Conservation (phyloP, 176 grass and related monocot genomes). For the Poa annua region DNA sequence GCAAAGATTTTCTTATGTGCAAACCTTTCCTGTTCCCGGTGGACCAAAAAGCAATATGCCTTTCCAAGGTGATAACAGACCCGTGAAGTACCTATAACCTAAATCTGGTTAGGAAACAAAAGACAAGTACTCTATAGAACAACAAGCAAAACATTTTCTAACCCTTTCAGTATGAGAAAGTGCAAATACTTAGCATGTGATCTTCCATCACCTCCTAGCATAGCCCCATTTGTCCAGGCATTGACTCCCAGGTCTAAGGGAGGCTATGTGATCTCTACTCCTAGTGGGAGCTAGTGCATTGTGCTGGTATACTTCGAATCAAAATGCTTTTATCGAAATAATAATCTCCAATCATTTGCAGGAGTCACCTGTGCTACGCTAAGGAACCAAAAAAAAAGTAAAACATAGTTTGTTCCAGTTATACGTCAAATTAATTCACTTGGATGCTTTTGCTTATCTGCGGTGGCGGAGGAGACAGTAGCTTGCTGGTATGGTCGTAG, state of each 20-base stretch:
- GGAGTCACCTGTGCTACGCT: neutral
- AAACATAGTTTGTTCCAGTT: neutral
- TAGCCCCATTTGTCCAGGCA: neutral
- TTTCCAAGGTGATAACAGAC: conserved; percentile 74
- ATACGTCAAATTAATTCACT: neutral
- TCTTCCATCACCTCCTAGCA: neutral
- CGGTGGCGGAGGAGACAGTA: neutral
- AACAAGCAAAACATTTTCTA: neutral
- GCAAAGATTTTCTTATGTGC: conserved; percentile 10
- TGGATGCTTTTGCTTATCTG: neutral
- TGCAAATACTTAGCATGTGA: neutral
- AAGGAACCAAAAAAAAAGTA: neutral
- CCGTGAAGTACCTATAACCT: conserved; percentile 61
- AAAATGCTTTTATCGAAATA: neutral
- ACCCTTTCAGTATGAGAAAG: neutral
- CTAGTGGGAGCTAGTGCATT: neutral
- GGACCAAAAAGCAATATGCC: conserved; percentile 76
- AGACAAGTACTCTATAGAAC: neutral
- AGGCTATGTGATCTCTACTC: neutral
- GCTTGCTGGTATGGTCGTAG: neutral
- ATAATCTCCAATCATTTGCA: neutral
- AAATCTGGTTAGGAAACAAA: conserved; percentile 20
- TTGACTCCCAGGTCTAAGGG: neutral
- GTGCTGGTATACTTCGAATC: neutral
- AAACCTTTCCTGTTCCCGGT: conserved; percentile 77